A percentile compares a stretch with the other conserved stretches of the same genome.
These are phyloP conservation scores for Ampelocalamus luodianensis DNA, from an alignment of 176 grass and related monocot species.

Conservation along the genomic window DNA sequence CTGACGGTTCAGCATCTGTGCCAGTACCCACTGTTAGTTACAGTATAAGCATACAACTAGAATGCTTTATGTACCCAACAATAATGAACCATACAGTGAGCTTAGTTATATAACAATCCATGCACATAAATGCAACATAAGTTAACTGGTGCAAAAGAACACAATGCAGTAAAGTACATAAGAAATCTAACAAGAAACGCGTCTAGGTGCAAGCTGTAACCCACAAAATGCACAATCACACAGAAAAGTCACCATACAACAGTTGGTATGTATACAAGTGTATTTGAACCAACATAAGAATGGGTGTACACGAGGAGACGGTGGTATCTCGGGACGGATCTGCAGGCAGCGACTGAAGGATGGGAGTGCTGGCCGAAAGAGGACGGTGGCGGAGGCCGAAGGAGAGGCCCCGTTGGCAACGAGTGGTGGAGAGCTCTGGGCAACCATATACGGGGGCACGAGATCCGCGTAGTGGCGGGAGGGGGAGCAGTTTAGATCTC, in stretches of 20 bases:
- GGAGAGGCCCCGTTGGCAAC: too few species aligned
- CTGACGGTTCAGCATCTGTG: constrained; percentile 87
- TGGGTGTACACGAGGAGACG: background rate
- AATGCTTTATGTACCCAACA: background rate
- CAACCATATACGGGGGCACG: too few species aligned
- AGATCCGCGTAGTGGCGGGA: too few species aligned
- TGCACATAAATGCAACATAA: background rate
- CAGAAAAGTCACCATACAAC: background rate
- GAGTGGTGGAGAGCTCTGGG: too few species aligned
- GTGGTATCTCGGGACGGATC: too few species aligned
- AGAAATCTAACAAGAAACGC: background rate
- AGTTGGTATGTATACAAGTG: background rate
- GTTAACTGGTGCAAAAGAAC: constrained; percentile 1
- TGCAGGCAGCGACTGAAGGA: too few species aligned
- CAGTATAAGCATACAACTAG: background rate
- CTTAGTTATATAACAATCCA: background rate
- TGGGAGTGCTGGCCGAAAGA: too few species aligned
- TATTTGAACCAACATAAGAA: background rate
- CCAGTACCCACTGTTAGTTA: constrained; percentile 37
- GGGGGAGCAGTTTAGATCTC: too few species aligned
- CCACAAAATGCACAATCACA: background rate
- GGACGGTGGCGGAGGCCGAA: too few species aligned
- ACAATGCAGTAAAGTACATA: background rate
- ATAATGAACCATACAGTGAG: background rate
- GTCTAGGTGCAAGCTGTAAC: background rate